These are phyloP conservation scores for Leccinum subgranulosum DNA, from an alignment of 768 basidiomycete species.

Conservation along the genomic window DNA sequence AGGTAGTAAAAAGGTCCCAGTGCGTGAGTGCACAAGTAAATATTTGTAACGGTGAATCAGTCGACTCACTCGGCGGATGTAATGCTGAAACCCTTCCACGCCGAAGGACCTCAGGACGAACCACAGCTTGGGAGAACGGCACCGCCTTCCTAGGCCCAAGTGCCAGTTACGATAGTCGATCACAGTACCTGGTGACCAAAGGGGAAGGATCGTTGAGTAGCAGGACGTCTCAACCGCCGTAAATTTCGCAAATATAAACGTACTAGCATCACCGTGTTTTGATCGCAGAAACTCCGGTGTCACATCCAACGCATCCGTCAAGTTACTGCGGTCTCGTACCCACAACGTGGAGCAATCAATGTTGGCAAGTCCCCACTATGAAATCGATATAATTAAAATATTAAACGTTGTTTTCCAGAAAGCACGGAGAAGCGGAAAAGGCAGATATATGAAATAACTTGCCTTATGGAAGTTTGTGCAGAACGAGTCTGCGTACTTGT, in stretches of 20 bases:
- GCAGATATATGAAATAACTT: neutral
- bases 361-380: conserved; percentile 84
- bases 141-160: conserved; percentile 77
- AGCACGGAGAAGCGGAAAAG: neutral
- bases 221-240: neutral
- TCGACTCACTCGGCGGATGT: conserved; percentile 49
- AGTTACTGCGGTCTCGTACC: conserved; percentile 68
- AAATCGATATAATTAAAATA: neutral
- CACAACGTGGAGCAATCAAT: conserved; percentile 81
- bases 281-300: conserved; percentile 84
- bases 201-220: neutral
- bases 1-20: too few species aligned
- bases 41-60: too few species aligned
- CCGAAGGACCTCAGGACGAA: conserved; percentile 88
- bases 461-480: conserved; percentile 94
- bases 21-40: fast-evolving
- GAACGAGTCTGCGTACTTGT: conserved; percentile 74
- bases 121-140: conserved; percentile 90
- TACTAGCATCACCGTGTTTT: conserved; percentile 73
- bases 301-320: conserved; percentile 82
- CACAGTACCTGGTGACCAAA: conserved; percentile 53
- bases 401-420: neutral
- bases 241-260: conserved; percentile 3
- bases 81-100: conserved; percentile 69
- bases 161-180: conserved; percentile 91